Base-by-base conservation (phyloP, 1,284 basidiomycete genomes). In the Schizopora paradoxa region DNA sequence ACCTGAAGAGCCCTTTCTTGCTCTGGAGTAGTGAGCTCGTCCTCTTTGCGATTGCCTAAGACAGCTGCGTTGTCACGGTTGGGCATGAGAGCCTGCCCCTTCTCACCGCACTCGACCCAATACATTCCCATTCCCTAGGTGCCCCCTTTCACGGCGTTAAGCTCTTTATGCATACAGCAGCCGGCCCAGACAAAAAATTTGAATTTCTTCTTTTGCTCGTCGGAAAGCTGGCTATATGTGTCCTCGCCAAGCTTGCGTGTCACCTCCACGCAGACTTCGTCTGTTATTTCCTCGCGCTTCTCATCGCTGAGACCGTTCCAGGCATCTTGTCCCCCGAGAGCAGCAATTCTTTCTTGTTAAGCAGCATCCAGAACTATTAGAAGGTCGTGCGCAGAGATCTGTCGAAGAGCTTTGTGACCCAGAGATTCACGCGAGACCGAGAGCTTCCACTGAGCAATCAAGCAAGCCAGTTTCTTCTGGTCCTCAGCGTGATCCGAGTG, bases 111-210 rank as follows among this genome's bases (percentile, higher is more conserved):
- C 34, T 51, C 18, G 2, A 21, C 35, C 61, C 62, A 67, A 14
- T 42, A 55, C 3, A 25, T 47, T 19, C 40, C 14, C 60, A 66
- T 61, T 4, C 32, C 41, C 4, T 32, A 41, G 34, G 58, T 56
- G 0, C 69, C 65, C 1, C 60, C 65, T 40, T 64, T 64, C 21
- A 67, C 54, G 11, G 52, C 45, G 48, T 71, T 71, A 8, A 62
- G 52, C 8, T 68, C 66, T 47, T 71, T 71, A 51, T 71, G 69
- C 62, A 66, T 66, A 29, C 59, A 59, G 48, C 69, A 71, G 0
- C 68, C 64, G 5, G 54, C 52, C 54, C 61, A 61, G 18, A 67
- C 45, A 47, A 67, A 66, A 1, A 61, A 47, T 16, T 46, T 36
- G 1, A 60, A 13, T 2, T 26, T 16, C 1, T 41, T 41, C 22